Percentiles rank a stretch among this genome's conserved stretches.
phyloP scores from a whole-genome alignment of 208 protist genomes.

The Lotmaria passim region DNA sequence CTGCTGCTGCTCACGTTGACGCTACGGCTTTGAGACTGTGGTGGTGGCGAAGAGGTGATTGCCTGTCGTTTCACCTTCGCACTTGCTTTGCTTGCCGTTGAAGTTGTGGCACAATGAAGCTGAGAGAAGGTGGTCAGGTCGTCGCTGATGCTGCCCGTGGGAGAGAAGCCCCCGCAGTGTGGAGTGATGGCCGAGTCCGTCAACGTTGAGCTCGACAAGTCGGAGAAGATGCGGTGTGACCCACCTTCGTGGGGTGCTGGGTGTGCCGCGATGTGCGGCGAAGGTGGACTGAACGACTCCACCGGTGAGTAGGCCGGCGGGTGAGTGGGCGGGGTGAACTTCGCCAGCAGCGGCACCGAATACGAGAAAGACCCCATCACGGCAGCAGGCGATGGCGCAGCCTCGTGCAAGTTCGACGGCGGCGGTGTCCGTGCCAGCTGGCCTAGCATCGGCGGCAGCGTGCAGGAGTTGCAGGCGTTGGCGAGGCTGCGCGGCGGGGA shows the following conservation, averaged over 20 bases:
- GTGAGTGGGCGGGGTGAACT: background rate
- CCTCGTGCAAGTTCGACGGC: background rate
- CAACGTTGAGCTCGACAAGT: slow-evolving; percentile 5
- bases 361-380: background rate
- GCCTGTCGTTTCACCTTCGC: too few relatives aligned
- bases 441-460: slow-evolving; percentile 14
- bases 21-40: too few relatives aligned
- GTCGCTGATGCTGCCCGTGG: slow-evolving; percentile 15
- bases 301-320: background rate
- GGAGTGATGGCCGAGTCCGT: slow-evolving; percentile 16
- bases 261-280: background rate
- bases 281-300: background rate
- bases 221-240: background rate
- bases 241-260: background rate
- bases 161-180: slow-evolving; percentile 5
- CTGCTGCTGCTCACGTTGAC: background rate
- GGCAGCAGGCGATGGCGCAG: background rate
- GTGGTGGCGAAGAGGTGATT: too few relatives aligned
- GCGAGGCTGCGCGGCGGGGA: background rate
- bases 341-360: background rate
- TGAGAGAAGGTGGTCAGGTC: background rate
- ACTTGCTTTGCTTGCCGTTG: too few relatives aligned
- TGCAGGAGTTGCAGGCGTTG: background rate
- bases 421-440: background rate
- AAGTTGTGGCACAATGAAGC: too few relatives aligned